Base-by-base conservation (phyloP, 352 stramenopile species). In the Globisporangium nodosum region DNA sequence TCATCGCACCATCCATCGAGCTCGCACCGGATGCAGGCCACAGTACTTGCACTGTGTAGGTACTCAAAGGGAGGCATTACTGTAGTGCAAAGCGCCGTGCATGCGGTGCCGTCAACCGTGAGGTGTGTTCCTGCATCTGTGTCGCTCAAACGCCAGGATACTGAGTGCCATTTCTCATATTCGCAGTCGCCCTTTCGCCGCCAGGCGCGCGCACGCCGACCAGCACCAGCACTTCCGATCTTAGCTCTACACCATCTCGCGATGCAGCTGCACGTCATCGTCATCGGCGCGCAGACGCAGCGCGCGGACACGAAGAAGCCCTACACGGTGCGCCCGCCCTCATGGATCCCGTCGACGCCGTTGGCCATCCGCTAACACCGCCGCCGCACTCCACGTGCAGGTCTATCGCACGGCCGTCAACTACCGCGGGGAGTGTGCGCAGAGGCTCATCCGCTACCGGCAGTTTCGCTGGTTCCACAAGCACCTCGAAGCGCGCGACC, bases 321-420 rank as follows among this genome's bases (percentile, higher is more conserved):
- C 16, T 84, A 84, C 66, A 90, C 77, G 42, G 75, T 79, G 42
- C 54, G 69, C 31, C 24, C 24, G 24, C 24, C 24, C 24, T 27
- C 24, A 27, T 3, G 1, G 24, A 27, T 27, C 24, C 24, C 24
- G 24, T 27, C 24, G 24, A 27, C 24, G 24, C 24, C 24, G 24
- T 27, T 27, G 24, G 24, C 24, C 24, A 27, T 27, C 24, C 24
- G 24, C 24, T 27, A 27, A 27, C 24, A 27, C 1, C 24, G 24
- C 31, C 31, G 8, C 8, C 31, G 31, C 31, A 0, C 31, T 35
- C 31, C 8, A 35, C 31, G 5, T 48, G 39, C 52, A 78, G 71
- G 67, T 90, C 16, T 90, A 88, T 58, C 76, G 76, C 50, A 88
- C 81, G 46, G 73, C 73, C 13, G 70, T 83, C 30, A 88, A 78